These are phyloP conservation scores for Diutina neorugosa DNA, from an alignment of 1,139 yeast species.

Conservation along the genomic window DNA sequence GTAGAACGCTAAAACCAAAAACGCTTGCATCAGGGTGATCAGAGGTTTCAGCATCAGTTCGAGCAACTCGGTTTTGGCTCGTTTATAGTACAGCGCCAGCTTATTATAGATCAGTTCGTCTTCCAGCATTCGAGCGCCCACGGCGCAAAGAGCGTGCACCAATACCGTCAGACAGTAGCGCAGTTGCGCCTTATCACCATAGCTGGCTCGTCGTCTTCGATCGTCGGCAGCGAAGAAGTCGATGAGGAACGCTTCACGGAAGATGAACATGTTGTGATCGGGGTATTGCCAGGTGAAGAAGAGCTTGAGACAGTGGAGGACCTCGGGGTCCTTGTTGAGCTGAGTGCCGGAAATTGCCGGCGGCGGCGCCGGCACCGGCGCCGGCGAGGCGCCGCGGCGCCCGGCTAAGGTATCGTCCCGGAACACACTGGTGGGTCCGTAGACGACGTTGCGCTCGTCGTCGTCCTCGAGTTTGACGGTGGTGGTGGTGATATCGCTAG, in stretches of 20 bases:
- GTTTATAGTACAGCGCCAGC: constrained; percentile 31
- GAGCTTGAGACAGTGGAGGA: constrained; percentile 37
- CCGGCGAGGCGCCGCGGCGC: constrained; percentile 5
- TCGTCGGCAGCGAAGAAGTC: constrained; percentile 32
- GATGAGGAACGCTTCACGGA: constrained; percentile 50
- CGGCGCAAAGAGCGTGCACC: constrained; percentile 42
- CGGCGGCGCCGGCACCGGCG: constrained; percentile 6
- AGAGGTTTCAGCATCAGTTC: constrained; percentile 27
- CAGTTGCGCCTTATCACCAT: constrained; percentile 17
- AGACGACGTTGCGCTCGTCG: constrained; percentile 17
- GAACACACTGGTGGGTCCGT: constrained; percentile 41
- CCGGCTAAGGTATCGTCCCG: constrained; percentile 19
- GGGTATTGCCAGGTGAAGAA: constrained; percentile 60
- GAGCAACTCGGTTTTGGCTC: constrained; percentile 31
- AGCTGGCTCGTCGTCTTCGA: not conserved
- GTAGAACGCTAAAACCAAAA: constrained; percentile 38
- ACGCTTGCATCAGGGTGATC: constrained; percentile 36
- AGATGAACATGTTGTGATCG: constrained; percentile 49
- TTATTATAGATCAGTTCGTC: constrained; percentile 25
- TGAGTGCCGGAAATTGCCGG: constrained; percentile 10
- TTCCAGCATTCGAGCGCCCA: constrained; percentile 41
- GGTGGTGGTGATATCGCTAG: not conserved
- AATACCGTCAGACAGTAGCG: constrained; percentile 40
- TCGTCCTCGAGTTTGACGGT: not conserved
- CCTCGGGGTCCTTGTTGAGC: constrained; percentile 27